Percentiles rank a stretch among this genome's conserved stretches.
Evolutionary conservation across 306 rosid genomes (phyloP).

Genomic region (Ammopiptanthus mongolicus): DNA sequence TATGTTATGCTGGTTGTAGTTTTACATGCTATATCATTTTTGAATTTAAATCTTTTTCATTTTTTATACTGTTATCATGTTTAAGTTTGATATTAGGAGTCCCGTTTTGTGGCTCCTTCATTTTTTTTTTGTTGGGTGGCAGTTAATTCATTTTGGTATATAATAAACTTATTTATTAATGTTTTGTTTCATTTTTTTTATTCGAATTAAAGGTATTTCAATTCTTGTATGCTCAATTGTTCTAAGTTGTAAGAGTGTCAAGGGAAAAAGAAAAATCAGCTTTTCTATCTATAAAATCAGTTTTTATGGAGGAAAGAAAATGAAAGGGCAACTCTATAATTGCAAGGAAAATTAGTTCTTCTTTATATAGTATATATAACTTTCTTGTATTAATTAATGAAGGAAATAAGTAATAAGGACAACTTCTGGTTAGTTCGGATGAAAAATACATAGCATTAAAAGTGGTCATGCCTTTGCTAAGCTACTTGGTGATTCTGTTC

Average conservation of each 20-base stretch:
- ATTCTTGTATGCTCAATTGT: neutral
- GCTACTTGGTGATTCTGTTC: too few species aligned
- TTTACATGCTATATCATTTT: constrained; percentile 3
- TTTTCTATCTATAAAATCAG: neutral
- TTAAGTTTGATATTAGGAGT: neutral
- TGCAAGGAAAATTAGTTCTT: too few species aligned
- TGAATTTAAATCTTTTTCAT: neutral
- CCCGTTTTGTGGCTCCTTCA: neutral
- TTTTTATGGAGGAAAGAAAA: neutral
- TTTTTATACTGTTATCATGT: neutral
- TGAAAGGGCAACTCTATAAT: neutral
- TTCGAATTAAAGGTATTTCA: neutral
- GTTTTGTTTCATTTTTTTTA: neutral
- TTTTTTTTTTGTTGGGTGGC: neutral
- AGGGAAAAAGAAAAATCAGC: neutral
- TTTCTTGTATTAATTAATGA: neutral
- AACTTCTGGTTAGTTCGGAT: too few species aligned
- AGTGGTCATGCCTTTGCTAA: too few species aligned
- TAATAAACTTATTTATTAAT: neutral
- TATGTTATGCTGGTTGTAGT: constrained; percentile 33
- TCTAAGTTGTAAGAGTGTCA: neutral
- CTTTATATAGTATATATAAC: neutral
- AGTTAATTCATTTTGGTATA: neutral
- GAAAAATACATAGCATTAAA: too few species aligned
- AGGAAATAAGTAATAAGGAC: neutral